Conservation (phyloP, 2,329 filamentous ascomycete genomes). For the Calonectria hongkongensis region DNA sequence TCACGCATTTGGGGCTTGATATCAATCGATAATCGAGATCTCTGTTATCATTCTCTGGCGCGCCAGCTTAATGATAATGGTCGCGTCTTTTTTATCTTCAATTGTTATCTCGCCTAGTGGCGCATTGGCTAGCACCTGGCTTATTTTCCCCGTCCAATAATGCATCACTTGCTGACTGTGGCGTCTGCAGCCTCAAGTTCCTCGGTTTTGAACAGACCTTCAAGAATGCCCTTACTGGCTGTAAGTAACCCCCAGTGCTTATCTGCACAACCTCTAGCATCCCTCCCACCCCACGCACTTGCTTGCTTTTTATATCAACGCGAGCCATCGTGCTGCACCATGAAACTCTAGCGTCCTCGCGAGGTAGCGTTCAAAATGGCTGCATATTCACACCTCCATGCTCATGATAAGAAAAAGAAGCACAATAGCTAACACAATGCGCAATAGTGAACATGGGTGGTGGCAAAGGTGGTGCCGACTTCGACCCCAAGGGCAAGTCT, state of each 20-base stretch:
- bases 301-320: slow-evolving; percentile 25
- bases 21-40: slow-evolving; percentile 22
- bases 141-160: slow-evolving; percentile 17
- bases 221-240: slow-evolving; percentile 98
- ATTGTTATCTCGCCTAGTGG: slow-evolving; percentile 26
- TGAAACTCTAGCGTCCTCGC: neutral
- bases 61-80: slow-evolving; percentile 10
- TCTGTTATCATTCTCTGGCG: neutral
- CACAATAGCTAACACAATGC: slow-evolving; percentile 44
- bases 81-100: neutral
- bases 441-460: slow-evolving; percentile 83
- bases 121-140: slow-evolving; percentile 19
- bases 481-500: slow-evolving; percentile 98
- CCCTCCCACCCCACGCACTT: slow-evolving; percentile 9
- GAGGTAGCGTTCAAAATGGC: slow-evolving; percentile 3
- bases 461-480: slow-evolving; percentile 98
- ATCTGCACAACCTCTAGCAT: slow-evolving; percentile 26
- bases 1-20: slow-evolving; percentile 15
- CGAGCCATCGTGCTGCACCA: no score
- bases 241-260: slow-evolving; percentile 71
- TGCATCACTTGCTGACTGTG: slow-evolving; percentile 41
- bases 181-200: slow-evolving; percentile 83
- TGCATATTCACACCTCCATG: slow-evolving; percentile 5
- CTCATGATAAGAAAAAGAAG: neutral
- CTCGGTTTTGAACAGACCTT: slow-evolving; percentile 99